Percentiles rank a stretch among this genome's conserved stretches.
Conservation (phyloP, 23 red algal species). For the Cyanidiococcus yangmingshanensis region DNA sequence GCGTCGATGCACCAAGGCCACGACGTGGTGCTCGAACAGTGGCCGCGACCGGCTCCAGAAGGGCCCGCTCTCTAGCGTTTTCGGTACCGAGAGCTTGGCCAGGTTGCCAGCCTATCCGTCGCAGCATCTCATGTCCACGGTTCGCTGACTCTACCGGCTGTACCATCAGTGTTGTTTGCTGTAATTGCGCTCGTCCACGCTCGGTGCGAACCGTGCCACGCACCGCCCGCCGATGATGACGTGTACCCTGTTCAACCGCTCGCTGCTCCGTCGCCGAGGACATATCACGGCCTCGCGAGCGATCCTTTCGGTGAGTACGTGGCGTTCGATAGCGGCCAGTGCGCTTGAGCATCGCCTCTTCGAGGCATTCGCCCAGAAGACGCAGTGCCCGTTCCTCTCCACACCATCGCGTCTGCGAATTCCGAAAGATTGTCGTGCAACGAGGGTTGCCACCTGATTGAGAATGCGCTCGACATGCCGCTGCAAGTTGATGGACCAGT, state of each 20-base stretch:
- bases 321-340: neutral
- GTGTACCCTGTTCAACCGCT: neutral
- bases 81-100: neutral
- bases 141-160: neutral
- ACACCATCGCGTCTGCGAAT: neutral
- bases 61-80: neutral
- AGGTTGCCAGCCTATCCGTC: neutral
- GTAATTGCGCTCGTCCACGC: neutral
- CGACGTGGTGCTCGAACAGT: neutral
- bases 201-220: neutral
- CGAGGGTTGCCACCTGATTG: neutral
- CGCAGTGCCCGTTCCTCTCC: neutral
- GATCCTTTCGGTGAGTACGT: neutral
- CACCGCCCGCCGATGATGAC: neutral
- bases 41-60: neutral
- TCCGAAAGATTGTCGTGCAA: neutral
- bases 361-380: neutral
- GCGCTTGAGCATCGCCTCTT: neutral
- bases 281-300: neutral
- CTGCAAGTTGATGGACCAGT: neutral
- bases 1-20: constrained; percentile 1
- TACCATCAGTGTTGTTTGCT: neutral
- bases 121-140: constrained; percentile 1
- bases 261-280: neutral
- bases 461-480: neutral